Evolutionary conservation across 2,329 filamentous ascomycete genomes (phyloP).

Genomic region (Ceratocystis lukuohia): DNA sequence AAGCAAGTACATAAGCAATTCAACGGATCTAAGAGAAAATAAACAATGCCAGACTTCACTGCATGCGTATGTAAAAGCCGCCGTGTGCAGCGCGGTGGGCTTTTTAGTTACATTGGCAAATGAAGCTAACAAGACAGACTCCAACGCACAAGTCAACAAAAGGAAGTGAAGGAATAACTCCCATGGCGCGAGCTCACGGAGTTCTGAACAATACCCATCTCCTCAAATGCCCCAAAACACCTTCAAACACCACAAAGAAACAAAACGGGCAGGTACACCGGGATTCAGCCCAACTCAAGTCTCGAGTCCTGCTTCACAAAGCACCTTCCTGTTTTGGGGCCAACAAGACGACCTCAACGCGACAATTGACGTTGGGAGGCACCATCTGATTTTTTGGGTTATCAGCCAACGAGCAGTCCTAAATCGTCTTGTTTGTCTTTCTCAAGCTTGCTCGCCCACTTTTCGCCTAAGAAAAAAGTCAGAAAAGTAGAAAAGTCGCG

Average conservation of each 20-base stretch:
- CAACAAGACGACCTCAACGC: too few species aligned
- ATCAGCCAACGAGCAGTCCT: not conserved
- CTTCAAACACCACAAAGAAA: too few species aligned
- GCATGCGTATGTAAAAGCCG: not conserved
- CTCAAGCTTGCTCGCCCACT: too few species aligned
- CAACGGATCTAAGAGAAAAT: not conserved
- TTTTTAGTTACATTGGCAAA: not conserved
- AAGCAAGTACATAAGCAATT: not conserved
- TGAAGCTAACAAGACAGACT: not conserved
- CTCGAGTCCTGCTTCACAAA: too few species aligned
- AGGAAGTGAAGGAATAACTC: not conserved
- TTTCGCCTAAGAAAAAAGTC: too few species aligned
- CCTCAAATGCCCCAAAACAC: too few species aligned
- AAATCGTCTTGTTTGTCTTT: not conserved
- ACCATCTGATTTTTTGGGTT: too few species aligned
- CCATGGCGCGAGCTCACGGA: not conserved
- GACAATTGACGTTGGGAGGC: too few species aligned
- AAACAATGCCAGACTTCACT: not conserved
- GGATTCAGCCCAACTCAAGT: too few species aligned
- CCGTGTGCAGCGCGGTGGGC: not conserved
- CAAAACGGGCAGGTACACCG: too few species aligned
- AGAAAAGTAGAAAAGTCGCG: not conserved
- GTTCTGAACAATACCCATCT: not conserved
- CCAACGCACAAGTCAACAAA: not conserved
- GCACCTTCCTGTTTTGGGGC: too few species aligned